Evolutionary conservation across 345 rosid genomes (phyloP).

Genomic region (Eucalyptus paniculata): DNA sequence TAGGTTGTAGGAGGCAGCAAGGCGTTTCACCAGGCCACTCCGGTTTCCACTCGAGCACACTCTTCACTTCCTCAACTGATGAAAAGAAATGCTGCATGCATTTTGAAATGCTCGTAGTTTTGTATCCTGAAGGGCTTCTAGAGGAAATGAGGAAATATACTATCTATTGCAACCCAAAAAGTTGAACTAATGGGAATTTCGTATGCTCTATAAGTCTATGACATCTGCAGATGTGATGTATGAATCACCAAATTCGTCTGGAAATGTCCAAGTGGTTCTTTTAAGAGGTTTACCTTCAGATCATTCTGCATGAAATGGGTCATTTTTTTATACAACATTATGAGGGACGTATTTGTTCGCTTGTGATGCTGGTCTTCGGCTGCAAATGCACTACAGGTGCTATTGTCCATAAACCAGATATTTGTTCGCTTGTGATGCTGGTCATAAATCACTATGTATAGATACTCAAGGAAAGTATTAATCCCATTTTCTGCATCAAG

Average conservation of each 20-base stretch:
- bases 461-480: neutral
- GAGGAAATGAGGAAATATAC: neutral
- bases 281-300: neutral
- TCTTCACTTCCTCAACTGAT: constrained; percentile 75
- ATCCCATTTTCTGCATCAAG: neutral
- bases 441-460: neutral
- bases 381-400: neutral
- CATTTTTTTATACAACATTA: neutral
- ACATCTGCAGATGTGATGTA: neutral
- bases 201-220: neutral
- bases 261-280: neutral
- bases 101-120: neutral
- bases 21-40: constrained; percentile 80
- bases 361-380: neutral
- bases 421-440: neutral
- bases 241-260: neutral
- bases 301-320: neutral
- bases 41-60: constrained; percentile 61
- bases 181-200: neutral
- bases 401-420: neutral
- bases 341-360: neutral
- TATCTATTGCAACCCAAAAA: neutral
- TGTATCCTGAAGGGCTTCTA: neutral
- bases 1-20: constrained; percentile 59
- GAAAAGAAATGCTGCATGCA: constrained; percentile 88